Percentiles rank a stretch among this genome's conserved stretches.
These are phyloP conservation scores for Solanum sejunctum DNA, from an alignment of 257 asterid genomes.

Conservation along the genomic window DNA sequence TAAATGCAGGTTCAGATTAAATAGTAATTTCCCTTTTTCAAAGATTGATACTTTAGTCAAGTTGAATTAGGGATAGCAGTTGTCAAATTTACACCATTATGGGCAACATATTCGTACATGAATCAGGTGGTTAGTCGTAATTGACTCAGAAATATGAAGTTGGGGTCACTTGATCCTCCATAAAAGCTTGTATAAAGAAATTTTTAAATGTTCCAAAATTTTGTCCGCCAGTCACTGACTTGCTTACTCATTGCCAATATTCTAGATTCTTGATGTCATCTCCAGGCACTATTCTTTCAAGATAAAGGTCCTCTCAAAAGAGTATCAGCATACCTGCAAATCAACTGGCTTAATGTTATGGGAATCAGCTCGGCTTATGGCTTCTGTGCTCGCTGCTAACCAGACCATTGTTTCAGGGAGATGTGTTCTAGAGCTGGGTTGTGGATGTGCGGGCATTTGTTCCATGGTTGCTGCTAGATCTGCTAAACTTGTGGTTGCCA, in stretches of 20 bases:
- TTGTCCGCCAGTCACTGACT: not conserved
- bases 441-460: slow-evolving; percentile 80
- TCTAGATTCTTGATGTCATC: slow-evolving; percentile 41
- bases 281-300: slow-evolving; percentile 43
- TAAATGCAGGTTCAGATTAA: not conserved
- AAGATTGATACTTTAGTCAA: not conserved
- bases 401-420: slow-evolving; percentile 42
- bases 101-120: not conserved
- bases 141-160: not conserved
- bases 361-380: slow-evolving; percentile 93
- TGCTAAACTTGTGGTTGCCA: slow-evolving; percentile 67
- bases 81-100: not conserved
- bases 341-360: slow-evolving; percentile 96
- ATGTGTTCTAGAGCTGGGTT: slow-evolving; percentile 75
- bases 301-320: slow-evolving; percentile 62
- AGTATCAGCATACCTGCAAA: slow-evolving; percentile 84
- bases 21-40: not conserved
- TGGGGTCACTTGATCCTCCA: not conserved
- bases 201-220: not conserved
- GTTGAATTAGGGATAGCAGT: not conserved
- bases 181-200: not conserved
- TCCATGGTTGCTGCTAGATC: slow-evolving; percentile 70
- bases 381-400: slow-evolving; percentile 60
- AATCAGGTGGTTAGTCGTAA: not conserved
- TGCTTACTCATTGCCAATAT: not conserved